Evolutionary conservation across 805 yeast genomes (phyloP), one percentile per base, ranked within the genome.

Genomic region (Ogataea saltuana): DNA sequence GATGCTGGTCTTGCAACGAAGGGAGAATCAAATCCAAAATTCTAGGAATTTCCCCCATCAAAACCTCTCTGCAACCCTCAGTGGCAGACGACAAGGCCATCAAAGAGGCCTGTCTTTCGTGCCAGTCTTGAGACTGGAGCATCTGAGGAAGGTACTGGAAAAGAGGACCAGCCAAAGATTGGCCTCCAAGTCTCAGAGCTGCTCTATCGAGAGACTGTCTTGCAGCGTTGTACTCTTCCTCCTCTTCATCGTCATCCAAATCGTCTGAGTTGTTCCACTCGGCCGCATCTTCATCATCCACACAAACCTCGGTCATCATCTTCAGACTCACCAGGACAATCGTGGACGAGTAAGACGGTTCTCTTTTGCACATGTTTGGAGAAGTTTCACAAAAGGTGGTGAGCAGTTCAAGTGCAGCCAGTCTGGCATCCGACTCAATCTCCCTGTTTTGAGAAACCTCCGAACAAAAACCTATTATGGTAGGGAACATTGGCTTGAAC

Each of bases 21-120:
- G 98, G 97, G 54, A 88, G 63, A 25, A 93, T 82, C 80, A 91
- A 74, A 55, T 87, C 95, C 52, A 93, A 69, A 34, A 93, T 80
- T 57, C 78, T 80, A 46, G 89, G 86, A 37, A 88, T 85, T 61
- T 89, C 96, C 23, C 78, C 70, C 36, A 87, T 84, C 66, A 93
- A 74, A 11, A 85, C 88, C 53, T 90, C 97, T 37, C 88, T 76
- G 67, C 98, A 91, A 39, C 99, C 99, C 70, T 93, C 99, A 29
- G 97, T 97, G 17, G 96, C 96, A 4, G 96, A 83, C 0, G 97
- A 89, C 20, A 93, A 70, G 0, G 97, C 97, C 98, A 93, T 93
- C 43, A 93, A 69, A 2, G 97, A 96, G 18, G 96, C 99, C 63
- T 90, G 96, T 49, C 97, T 83, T 63, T 89, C 95, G 63, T 95